Percentiles rank a stretch among this genome's conserved stretches.
Conservation (phyloP, 2,329 filamentous ascomycete species). For the Lachnellula hyalina region DNA sequence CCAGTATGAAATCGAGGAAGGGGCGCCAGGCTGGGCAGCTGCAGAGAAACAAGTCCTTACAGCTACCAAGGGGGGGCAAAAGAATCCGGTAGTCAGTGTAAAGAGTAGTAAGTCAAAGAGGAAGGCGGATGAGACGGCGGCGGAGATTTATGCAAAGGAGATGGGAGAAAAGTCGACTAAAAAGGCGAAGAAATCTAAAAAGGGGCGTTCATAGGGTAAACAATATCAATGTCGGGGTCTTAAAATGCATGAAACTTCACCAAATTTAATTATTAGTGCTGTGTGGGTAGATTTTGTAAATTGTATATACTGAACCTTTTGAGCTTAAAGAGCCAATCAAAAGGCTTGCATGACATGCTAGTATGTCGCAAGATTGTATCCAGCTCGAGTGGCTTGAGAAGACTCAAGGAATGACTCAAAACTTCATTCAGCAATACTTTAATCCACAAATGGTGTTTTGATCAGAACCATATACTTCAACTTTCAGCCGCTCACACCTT, state of each 20-base stretch:
- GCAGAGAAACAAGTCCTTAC: slow-evolving; percentile 70
- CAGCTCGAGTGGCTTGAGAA: neutral
- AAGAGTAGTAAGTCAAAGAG: slow-evolving; percentile 74
- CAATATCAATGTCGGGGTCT: no score
- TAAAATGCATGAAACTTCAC: no score
- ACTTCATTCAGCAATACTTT: neutral
- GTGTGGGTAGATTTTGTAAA: no score
- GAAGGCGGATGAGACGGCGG: slow-evolving; percentile 58
- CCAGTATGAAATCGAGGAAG: slow-evolving; percentile 65
- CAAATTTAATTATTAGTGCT: no score
- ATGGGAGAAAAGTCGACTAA: slow-evolving; percentile 49
- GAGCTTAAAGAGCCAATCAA: neutral
- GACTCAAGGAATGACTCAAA: neutral
- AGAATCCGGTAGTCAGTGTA: slow-evolving; percentile 68
- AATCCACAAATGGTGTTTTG: neutral
- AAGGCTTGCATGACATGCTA: neutral
- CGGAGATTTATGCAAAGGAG: slow-evolving; percentile 58
- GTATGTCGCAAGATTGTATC: neutral
- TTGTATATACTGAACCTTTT: neutral
- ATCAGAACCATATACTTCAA: neutral
- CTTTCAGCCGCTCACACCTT: no score
- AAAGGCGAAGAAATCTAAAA: slow-evolving; percentile 47
- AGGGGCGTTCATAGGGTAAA: slow-evolving; percentile 11
- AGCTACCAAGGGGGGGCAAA: slow-evolving; percentile 49
- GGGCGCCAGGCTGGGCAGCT: slow-evolving; percentile 57